A percentile compares a stretch with the other conserved stretches of the same genome.
Conservation (phyloP, 164 flowering plant species). For the Saururus chinensis region DNA sequence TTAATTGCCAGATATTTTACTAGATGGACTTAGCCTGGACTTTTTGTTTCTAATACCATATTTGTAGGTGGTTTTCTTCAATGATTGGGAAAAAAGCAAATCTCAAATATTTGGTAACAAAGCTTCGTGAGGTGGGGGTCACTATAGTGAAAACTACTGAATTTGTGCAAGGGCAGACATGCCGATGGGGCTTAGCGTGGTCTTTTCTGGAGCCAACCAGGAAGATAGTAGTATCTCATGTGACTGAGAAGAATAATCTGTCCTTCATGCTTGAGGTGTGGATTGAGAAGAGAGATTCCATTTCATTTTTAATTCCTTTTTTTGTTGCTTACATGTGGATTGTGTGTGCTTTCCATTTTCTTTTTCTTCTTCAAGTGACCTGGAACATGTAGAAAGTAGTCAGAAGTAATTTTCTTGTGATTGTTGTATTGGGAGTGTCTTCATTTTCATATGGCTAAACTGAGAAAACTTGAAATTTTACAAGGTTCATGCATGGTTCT, state of each 20-base stretch:
- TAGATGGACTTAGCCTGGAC: background rate
- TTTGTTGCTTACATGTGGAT: background rate
- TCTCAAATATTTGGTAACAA: conserved; percentile 47
- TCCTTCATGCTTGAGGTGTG: conserved; percentile 87
- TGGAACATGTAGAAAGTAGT: no score
- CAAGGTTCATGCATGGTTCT: no score
- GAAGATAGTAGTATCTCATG: conserved; percentile 36
- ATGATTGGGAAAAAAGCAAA: conserved; percentile 86
- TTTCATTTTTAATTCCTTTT: background rate
- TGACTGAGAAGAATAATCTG: conserved; percentile 29
- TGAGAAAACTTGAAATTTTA: no score
- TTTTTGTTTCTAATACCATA: background rate
- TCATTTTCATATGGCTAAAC: no score
- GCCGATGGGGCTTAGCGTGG: conserved; percentile 98
- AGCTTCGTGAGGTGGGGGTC: conserved; percentile 68
- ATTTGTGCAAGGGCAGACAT: conserved; percentile 91
- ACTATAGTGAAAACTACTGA: conserved; percentile 85
- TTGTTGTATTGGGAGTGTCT: no score
- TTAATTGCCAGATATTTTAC: background rate
- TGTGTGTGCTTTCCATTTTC: background rate
- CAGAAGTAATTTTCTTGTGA: no score
- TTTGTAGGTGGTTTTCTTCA: conserved; percentile 82
- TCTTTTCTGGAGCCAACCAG: conserved; percentile 57
- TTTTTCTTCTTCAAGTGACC: background rate
- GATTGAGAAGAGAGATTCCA: background rate